Base-by-base conservation (phyloP, 1,284 basidiomycete genomes). In the Apiotrichum gamsii region DNA sequence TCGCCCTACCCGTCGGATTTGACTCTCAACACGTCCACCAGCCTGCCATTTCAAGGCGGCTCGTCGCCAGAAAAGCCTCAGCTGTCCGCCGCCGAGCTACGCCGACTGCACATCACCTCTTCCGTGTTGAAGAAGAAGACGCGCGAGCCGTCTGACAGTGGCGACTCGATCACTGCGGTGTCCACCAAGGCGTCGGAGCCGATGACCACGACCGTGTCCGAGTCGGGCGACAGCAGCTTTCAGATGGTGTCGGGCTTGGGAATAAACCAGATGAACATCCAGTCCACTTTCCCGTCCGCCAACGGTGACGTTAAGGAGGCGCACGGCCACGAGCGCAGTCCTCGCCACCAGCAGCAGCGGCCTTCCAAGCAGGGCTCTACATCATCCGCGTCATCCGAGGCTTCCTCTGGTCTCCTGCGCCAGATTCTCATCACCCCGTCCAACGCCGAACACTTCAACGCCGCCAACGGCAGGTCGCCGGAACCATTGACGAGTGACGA, bases 81-180 rank as follows among this genome's bases (percentile, higher is more conserved):
- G 16, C 45, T 54, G 20, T 48, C 53, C 0, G 52, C 54, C 1
- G 52, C 57, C n/a, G 61, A 62, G 41, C 47, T 62, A 13, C 54
- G 64, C 21, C 54, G 62, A n/a, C 43, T 58, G 20, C 59, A 57
- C 39, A 64, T 69, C 15, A 60, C 61, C 20, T 57, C 57, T 6
- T 61, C 51, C 1, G 65, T 69, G 3, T 42, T 67, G 37, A 69
- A 62, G 48, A 60, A 56, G 49, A 69, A 66, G 48, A 54, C 39
- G 25, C 33, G 33, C 8, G 45, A 40, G 20, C 28, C 35, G 13
- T 57, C 57, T 10, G 49, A 55, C 25, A 51, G 50, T 21, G 50
- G 51, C 19, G 51, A 44, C 32, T 54, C 44, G 16, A 51, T 32
- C 38, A 34, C 39, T n/a, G 20, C 19, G 9, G 21, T 32, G 29